Evolutionary conservation across 129 eudicot genomes (phyloP).

Genomic region (Gnaphalium uliginosum): DNA sequence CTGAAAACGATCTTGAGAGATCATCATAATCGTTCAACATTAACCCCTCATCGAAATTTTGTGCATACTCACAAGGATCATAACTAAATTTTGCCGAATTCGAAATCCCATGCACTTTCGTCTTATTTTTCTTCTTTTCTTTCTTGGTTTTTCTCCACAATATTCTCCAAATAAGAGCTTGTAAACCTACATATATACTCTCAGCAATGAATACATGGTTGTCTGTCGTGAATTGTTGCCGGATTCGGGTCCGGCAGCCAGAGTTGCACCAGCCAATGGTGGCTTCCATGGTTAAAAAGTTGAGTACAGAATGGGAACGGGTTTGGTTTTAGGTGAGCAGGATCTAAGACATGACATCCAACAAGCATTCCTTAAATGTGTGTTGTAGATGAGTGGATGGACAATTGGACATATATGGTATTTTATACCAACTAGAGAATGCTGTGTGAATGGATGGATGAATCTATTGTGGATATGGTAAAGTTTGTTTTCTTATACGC

Average conservation of each 20-base stretch:
- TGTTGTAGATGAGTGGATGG: conserved; percentile 11
- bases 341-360: conserved; percentile 4
- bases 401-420: background rate
- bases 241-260: conserved; percentile 25
- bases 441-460: background rate
- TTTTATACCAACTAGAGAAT: background rate
- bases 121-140: conserved; percentile 39
- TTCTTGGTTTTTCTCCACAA: conserved; percentile 61
- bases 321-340: background rate
- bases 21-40: conserved; percentile 45
- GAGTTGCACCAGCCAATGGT: conserved; percentile 40
- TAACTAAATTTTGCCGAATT: conserved; percentile 46
- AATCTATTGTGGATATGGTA: background rate
- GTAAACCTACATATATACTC: conserved; percentile 28
- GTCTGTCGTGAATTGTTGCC: conserved; percentile 29
- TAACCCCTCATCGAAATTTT: conserved; percentile 62
- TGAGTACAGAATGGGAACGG: background rate
- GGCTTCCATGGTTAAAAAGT: conserved; percentile 40
- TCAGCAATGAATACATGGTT: conserved; percentile 28
- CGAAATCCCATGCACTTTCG: conserved; percentile 26
- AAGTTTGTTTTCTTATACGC: background rate
- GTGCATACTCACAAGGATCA: conserved; percentile 63
- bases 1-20: conserved; percentile 63
- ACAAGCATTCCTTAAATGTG: conserved; percentile 18
- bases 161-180: conserved; percentile 43